phyloP scores from a whole-genome alignment of 2,329 filamentous ascomycete genomes.

The Trichoderma sp. region DNA sequence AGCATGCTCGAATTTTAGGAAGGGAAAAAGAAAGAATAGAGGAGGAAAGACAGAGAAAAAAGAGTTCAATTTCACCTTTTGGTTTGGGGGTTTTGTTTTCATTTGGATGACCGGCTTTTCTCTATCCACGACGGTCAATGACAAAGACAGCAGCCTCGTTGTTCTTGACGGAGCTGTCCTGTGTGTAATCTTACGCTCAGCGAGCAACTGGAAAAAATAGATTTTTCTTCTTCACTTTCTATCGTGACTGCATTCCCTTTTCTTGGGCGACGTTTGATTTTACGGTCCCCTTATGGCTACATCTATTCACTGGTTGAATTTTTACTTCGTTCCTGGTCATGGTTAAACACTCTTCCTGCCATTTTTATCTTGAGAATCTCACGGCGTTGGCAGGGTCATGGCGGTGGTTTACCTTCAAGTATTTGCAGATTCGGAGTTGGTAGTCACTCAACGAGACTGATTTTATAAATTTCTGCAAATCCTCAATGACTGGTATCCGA shows the following conservation, averaged over 20 bases:
- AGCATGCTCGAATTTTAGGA: constrained; percentile 14
- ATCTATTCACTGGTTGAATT: background rate
- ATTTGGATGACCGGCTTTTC: background rate
- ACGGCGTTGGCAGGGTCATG: too few relatives aligned
- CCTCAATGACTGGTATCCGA: too few relatives aligned
- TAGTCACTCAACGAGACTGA: too few relatives aligned
- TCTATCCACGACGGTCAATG: constrained; percentile 10
- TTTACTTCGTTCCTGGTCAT: background rate
- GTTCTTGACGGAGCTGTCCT: constrained; percentile 7
- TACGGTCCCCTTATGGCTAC: background rate
- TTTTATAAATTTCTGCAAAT: too few relatives aligned
- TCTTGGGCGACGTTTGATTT: background rate
- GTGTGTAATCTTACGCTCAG: constrained; percentile 28
- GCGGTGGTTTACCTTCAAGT: too few relatives aligned
- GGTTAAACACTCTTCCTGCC: background rate
- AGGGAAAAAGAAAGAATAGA: background rate
- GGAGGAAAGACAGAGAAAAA: background rate
- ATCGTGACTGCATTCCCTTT: background rate
- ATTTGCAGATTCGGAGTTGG: too few relatives aligned
- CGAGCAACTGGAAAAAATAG: constrained; percentile 25
- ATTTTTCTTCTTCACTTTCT: background rate
- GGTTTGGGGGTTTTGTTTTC: constrained; percentile 6
- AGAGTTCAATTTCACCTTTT: background rate
- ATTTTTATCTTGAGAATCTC: too few relatives aligned
- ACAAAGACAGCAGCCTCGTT: constrained; percentile 22